Base-by-base conservation (phyloP, 1,284 basidiomycete species). In the Trametes pubescens region DNA sequence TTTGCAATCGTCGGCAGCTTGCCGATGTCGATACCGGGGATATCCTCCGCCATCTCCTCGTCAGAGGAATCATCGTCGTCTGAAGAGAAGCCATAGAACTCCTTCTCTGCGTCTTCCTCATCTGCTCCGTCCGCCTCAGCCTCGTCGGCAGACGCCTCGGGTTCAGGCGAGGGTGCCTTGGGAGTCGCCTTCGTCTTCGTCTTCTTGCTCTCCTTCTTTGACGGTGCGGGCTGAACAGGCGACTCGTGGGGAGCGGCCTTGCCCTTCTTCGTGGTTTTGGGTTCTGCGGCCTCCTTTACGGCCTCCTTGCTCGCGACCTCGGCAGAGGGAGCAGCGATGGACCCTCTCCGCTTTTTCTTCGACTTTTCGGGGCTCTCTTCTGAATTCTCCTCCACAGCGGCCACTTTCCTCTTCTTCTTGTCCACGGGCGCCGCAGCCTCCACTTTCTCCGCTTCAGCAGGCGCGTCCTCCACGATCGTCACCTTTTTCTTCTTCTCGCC, bases 1-100 rank as follows among this genome's bases (percentile, higher is more conserved):
- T 94, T 95, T 32, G 92, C 90, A 49, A 95, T 81, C 1, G 91
- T 93, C 0, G 95, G 95, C 40, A 97, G 81, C 69, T 85, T 89
- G 18, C 76, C 78, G 24, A 94, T 79, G 69, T 95, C 90, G 52
- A 95, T 73, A 0, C 80, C 85, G 14, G 80, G 75, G 49, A 78
- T 76, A 22, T 83, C 82, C 8, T 86, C 85, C 54, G 83, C 85
- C 65, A 81, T 80, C 48, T 85, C 84, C 60, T 95, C 94, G 65
- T 90, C 89, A 1, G 91, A 93, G 22, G 91, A 93, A 73, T 95
- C 92, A 57, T 91, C 90, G 55, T 90, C 89, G 59, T 90, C 89
- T 18, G 90, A 88, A 3, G 90, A 91, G 75, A 94, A 93, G 4
- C 91, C 92, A 69, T 90, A 86, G 16, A 91, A 69, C 68, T 85